Percentiles rank a stretch among this genome's conserved stretches.
Evolutionary conservation across 768 basidiomycete species (phyloP).

Genomic region (Psilocybe sp.): DNA sequence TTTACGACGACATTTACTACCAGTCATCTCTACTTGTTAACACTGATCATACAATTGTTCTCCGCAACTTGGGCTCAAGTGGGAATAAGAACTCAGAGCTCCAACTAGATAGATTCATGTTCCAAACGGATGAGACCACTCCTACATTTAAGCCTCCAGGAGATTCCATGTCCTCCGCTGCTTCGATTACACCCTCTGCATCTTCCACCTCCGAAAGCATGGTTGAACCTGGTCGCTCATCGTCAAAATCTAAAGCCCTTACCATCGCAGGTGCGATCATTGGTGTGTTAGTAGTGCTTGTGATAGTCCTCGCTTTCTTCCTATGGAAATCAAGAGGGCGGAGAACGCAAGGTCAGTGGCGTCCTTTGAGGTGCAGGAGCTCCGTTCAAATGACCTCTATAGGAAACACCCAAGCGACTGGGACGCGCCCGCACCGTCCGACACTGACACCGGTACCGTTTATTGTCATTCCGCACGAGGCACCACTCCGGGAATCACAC

Average conservation of each 20-base stretch:
- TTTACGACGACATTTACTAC: conserved; percentile 14
- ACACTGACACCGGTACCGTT: too few relatives aligned
- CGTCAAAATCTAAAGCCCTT: conserved; percentile 6
- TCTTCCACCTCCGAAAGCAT: neutral
- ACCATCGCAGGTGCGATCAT: conserved; percentile 12
- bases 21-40: conserved; percentile 8
- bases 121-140: conserved; percentile 11
- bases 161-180: neutral
- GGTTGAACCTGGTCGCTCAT: neutral
- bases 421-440: too few relatives aligned
- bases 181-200: neutral
- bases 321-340: conserved; percentile 4
- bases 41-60: conserved; percentile 14
- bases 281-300: conserved; percentile 3
- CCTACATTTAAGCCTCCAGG: conserved; percentile 8
- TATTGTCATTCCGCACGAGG: too few relatives aligned
- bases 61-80: conserved; percentile 16
- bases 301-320: conserved; percentile 7
- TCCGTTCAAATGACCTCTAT: too few relatives aligned
- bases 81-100: conserved; percentile 14
- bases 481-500: too few relatives aligned
- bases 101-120: conserved; percentile 18
- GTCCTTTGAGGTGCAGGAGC: too few relatives aligned
- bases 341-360: too few relatives aligned
- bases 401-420: too few relatives aligned